Percentiles rank a stretch among this genome's conserved stretches.
These are phyloP conservation scores for Penicillium sp. DNA, from an alignment of 2,329 filamentous ascomycete species.

Conservation along the genomic window DNA sequence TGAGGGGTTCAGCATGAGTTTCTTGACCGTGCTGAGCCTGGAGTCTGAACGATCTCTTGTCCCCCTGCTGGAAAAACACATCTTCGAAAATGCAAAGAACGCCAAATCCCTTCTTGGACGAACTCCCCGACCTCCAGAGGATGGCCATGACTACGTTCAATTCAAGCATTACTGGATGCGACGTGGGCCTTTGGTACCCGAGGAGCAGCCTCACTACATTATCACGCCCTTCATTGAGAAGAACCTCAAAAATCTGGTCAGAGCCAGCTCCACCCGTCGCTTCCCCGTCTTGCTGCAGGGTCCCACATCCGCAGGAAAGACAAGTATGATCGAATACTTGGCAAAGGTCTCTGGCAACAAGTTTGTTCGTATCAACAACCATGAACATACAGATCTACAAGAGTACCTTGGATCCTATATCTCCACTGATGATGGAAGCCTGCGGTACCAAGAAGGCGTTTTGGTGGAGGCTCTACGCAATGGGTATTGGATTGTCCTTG, in stretches of 20 bases:
- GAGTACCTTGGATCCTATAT: slow-evolving; percentile 96
- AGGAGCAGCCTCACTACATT: slow-evolving; percentile 87
- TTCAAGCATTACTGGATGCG: slow-evolving; percentile 92
- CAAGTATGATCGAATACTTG: slow-evolving; percentile 98
- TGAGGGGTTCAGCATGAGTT: slow-evolving; percentile 98
- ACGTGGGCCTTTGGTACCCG: slow-evolving; percentile 66
- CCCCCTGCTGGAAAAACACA: slow-evolving; percentile 76
- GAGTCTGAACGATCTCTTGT: slow-evolving; percentile 77
- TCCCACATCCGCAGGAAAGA: slow-evolving; percentile 96
- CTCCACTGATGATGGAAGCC: slow-evolving; percentile 78
- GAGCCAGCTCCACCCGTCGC: slow-evolving; percentile 85
- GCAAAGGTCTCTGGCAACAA: slow-evolving; percentile 96
- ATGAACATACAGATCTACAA: slow-evolving; percentile 97
- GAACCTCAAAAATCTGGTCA: slow-evolving; percentile 90
- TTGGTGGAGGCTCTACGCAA: slow-evolving; percentile 89
- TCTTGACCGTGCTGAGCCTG: slow-evolving; percentile 82
- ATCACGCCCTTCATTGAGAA: slow-evolving; percentile 93
- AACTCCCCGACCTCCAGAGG: slow-evolving; percentile 73
- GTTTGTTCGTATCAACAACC: slow-evolving; percentile 98
- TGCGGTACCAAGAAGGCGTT: slow-evolving; percentile 90
- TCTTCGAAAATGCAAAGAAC: slow-evolving; percentile 72
- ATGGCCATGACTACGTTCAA: slow-evolving; percentile 76
- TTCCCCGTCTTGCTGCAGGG: slow-evolving; percentile 96
- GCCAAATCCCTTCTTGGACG: slow-evolving; percentile 74
- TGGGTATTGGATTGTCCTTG: slow-evolving; percentile 96